A percentile compares a stretch with the other conserved stretches of the same genome.
Evolutionary conservation across 306 rosid genomes (phyloP).

Genomic region (apple (Malus domestica)): DNA sequence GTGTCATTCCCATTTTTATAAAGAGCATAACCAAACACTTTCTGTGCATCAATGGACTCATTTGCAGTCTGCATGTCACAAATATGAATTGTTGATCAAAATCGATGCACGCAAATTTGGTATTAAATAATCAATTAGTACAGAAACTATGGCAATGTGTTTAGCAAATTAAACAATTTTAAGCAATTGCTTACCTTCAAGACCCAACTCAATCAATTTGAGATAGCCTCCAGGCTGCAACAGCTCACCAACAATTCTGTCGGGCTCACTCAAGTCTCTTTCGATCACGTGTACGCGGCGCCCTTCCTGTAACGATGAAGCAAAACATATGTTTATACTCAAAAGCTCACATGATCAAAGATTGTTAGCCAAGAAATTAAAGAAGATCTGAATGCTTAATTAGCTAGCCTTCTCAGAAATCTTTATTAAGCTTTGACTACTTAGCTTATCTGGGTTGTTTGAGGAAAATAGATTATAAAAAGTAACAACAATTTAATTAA

Average conservation of each 20-base stretch:
- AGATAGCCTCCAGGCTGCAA: constrained; percentile 90
- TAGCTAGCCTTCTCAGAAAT: background rate
- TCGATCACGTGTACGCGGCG: constrained; percentile 64
- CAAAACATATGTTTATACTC: background rate
- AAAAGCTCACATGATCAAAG: background rate
- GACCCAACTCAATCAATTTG: constrained; percentile 61
- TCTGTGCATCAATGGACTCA: constrained; percentile 62
- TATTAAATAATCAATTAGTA: background rate
- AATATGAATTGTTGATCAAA: constrained; percentile 6
- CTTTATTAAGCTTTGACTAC: background rate
- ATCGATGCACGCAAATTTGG: background rate
- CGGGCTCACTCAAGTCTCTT: constrained; percentile 75
- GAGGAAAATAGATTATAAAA: background rate
- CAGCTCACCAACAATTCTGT: constrained; percentile 78
- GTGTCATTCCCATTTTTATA: constrained; percentile 56
- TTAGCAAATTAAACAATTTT: background rate
- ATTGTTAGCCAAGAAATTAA: background rate
- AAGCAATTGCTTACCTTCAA: constrained; percentile 46
- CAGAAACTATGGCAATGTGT: background rate
- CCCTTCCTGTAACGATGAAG: constrained; percentile 48
- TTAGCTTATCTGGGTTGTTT: background rate
- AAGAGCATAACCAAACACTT: constrained; percentile 73
- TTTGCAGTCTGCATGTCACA: constrained; percentile 46
- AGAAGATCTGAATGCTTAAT: background rate
- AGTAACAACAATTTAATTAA: background rate